Percentiles rank a stretch among this genome's conserved stretches.
Conservation (phyloP, 2,329 filamentous ascomycete genomes). For the Aspergillus transmontanensis region DNA sequence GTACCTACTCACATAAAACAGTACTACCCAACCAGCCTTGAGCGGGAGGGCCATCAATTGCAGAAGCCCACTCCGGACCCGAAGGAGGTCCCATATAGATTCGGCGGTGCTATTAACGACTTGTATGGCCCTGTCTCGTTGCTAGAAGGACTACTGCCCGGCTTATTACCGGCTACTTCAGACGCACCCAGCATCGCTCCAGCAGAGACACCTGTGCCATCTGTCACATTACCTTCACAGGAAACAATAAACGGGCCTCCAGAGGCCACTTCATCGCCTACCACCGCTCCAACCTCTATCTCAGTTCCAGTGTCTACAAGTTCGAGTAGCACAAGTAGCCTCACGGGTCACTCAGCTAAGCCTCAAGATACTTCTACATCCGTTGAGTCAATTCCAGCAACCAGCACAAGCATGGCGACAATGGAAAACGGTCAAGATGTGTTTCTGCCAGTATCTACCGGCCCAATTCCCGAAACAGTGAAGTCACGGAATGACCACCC, state of each 20-base stretch:
- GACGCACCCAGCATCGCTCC: constrained; percentile 1
- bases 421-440: constrained; percentile 43
- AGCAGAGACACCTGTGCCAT: constrained; percentile 3
- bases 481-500: constrained; percentile 44
- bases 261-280: background rate
- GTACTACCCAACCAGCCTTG: constrained; percentile 35
- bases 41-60: constrained; percentile 34
- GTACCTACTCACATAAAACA: constrained; percentile 21
- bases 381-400: background rate
- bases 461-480: constrained; percentile 42
- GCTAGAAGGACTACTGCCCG: constrained; percentile 15
- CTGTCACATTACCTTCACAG: background rate
- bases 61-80: constrained; percentile 31
- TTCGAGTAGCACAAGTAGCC: background rate
- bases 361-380: background rate
- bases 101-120: constrained; percentile 20
- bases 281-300: background rate
- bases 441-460: constrained; percentile 45
- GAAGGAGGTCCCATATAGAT: constrained; percentile 7
- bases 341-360: background rate
- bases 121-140: constrained; percentile 17
- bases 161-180: background rate
- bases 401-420: constrained; percentile 1
- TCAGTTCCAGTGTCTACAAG: background rate
- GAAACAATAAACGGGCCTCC: background rate